Percentiles rank a stretch among this genome's conserved stretches.
Evolutionary conservation across 164 flowering plant species (phyloP).

Genomic region (Magnolia officinalis): DNA sequence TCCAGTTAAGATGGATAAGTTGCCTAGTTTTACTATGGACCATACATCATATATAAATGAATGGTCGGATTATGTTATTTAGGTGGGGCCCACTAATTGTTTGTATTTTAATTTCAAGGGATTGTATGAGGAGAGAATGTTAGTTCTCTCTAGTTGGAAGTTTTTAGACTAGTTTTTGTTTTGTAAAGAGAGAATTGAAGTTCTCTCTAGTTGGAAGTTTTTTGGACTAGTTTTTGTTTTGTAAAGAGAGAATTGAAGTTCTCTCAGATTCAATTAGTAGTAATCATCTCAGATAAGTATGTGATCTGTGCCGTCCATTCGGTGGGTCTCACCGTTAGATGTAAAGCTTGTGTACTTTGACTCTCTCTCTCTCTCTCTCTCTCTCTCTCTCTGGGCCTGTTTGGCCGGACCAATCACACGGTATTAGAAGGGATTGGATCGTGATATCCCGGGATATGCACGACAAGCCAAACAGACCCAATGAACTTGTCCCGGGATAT

Average conservation of each 20-base stretch:
- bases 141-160: not conserved
- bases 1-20: conserved; percentile 23
- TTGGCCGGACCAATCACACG: no score
- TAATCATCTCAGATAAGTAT: not conserved
- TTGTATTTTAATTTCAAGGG: not conserved
- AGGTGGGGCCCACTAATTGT: not conserved
- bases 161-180: not conserved
- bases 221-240: not conserved
- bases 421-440: no score
- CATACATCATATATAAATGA: conserved; percentile 28
- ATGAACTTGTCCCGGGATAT: no score
- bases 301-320: not conserved
- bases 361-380: no score
- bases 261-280: not conserved
- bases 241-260: conserved; percentile 3
- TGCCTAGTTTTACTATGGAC: conserved; percentile 37
- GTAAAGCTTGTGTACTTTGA: no score
- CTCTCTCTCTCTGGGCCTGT: no score
- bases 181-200: conserved; percentile 2
- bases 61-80: conserved; percentile 35
- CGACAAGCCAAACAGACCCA: no score
- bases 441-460: no score
- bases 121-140: not conserved
- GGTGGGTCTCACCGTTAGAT: not conserved
- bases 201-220: not conserved